phyloP scores from a whole-genome alignment of 164 flowering plant species.

The Stephania yunnanensis region DNA sequence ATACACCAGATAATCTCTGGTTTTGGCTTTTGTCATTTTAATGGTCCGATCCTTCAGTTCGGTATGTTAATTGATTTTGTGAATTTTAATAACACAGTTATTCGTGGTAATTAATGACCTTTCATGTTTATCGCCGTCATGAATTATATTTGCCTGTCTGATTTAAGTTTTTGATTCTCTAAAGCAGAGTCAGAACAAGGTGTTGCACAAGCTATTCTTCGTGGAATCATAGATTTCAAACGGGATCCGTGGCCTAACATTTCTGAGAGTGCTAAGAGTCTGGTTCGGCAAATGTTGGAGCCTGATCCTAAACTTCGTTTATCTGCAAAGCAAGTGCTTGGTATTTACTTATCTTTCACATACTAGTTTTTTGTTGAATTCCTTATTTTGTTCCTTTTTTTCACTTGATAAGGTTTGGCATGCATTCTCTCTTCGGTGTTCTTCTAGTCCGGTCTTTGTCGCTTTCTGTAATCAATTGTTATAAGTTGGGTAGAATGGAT shows the following conservation, averaged over 20 bases:
- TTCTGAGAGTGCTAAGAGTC: conserved; percentile 83
- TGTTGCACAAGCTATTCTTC: conserved; percentile 93
- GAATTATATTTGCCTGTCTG: conserved; percentile 1
- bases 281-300: conserved; percentile 86
- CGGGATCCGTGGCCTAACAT: conserved; percentile 93
- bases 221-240: conserved; percentile 86
- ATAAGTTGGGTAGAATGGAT: too few relatives aligned
- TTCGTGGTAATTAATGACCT: not conserved
- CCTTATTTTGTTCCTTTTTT: not conserved
- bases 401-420: not conserved
- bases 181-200: conserved; percentile 91
- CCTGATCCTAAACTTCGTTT: conserved; percentile 87
- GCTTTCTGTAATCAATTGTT: too few relatives aligned
- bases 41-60: not conserved
- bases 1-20: too few relatives aligned
- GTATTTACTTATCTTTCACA: conserved; percentile 31
- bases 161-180: conserved; percentile 11
- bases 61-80: not conserved
- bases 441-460: too few relatives aligned
- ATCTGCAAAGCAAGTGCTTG: conserved; percentile 87
- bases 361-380: not conserved
- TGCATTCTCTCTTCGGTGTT: too few relatives aligned
- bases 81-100: too few relatives aligned
- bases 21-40: too few relatives aligned
- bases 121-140: too few relatives aligned